phyloP scores from a whole-genome alignment of 306 rosid genomes.

The Pyrus bretschneideri region DNA sequence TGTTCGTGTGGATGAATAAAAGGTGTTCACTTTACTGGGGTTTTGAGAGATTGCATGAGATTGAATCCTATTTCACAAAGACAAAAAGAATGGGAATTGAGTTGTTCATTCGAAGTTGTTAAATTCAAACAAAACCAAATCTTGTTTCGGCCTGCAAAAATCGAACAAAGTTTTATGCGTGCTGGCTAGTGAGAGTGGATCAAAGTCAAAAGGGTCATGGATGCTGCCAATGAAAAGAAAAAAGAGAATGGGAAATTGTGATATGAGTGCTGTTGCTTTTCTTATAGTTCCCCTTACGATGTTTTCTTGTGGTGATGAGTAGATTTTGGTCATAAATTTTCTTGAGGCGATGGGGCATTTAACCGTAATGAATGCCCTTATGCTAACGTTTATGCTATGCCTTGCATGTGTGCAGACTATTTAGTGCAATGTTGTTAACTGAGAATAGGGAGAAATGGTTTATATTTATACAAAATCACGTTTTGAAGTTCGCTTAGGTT shows the following conservation, averaged over 20 bases:
- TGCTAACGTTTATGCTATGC: background rate
- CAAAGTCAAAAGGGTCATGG: background rate
- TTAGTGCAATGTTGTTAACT: background rate
- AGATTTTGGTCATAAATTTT: background rate
- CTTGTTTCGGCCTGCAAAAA: background rate
- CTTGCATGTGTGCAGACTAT: background rate
- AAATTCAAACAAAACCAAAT: background rate
- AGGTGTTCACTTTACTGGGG: conserved; percentile 7
- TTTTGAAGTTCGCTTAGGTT: background rate
- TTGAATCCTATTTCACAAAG: background rate
- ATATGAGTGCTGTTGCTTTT: background rate
- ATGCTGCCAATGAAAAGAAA: background rate
- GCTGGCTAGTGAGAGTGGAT: background rate
- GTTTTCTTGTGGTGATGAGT: background rate
- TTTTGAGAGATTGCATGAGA: conserved; percentile 3
- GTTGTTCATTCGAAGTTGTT: background rate
- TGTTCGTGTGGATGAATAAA: background rate
- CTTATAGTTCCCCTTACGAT: background rate
- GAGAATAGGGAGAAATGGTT: background rate
- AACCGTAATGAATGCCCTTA: background rate
- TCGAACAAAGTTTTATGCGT: background rate
- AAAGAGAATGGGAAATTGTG: background rate
- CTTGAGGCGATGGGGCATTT: background rate
- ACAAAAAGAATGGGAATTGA: background rate
- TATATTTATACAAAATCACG: background rate